Evolutionary conservation across 148 eudicot genomes (phyloP), one percentile per base, ranked within the genome.

Genomic region (Pharnaceum exiguum): DNA sequence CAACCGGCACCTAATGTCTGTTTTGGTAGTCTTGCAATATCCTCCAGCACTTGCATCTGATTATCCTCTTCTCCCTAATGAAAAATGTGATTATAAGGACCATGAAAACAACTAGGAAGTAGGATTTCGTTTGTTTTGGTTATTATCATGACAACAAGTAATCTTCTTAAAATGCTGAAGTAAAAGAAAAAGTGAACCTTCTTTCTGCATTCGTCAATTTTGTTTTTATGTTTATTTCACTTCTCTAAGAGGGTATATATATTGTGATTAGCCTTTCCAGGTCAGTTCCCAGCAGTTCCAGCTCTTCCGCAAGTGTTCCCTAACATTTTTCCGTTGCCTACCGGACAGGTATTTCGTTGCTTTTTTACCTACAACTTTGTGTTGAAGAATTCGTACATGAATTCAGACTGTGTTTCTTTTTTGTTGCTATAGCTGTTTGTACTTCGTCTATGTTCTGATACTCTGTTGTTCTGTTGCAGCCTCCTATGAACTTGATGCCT

Each of bases 1-100:
- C 95, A 83, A 74, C 86, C 83, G 76, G 85, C 77, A 78, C 78
- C 79, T 83, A 75, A 72, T 86, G 90, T 86, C 79, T 76, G 81
- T 86, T 86, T 89, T 80, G 91, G 85, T 86, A 82, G 95, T 71
- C 79, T 69, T 78, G 72, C 72, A 15, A 71, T 69, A 80, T 77
- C 67, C 71, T 75, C 72, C 75, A 52, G 53, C 72, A 68, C 67
- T 77, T 77, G 73, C 69, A 76, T 79, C 68, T 69, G 61, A 63
- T 67, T 68, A 65, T 65, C 25, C 68, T 51, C 59, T 44, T 38
- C 45, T 47, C 77, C 40, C 65, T 65, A 56, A 32, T 56, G 57
- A 45, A 55, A 51, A 66, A 44, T 62, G 64, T 68, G 53, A 51
- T 51, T 33, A 40, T 39, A 36, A 48, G 42, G 66, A 44, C 46